These are phyloP conservation scores for Phellinidium pouzarii DNA, from an alignment of 1,284 basidiomycete genomes.

Conservation along the genomic window DNA sequence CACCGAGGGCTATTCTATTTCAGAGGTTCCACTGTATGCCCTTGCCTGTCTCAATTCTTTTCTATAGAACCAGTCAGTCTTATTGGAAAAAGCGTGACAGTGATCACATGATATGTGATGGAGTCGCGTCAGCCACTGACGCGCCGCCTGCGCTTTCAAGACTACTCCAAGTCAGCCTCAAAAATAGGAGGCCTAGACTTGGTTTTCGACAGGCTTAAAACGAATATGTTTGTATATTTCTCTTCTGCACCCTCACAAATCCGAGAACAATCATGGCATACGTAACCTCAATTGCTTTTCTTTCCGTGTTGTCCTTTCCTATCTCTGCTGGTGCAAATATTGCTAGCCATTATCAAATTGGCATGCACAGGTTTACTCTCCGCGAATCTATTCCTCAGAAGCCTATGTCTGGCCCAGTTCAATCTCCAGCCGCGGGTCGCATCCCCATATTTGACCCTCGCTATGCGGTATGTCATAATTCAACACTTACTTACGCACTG, in stretches of 20 bases:
- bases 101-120: not conserved
- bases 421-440: not conserved
- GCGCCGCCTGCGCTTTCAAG: not conserved
- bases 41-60: too few species aligned
- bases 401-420: not conserved
- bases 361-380: slow-evolving; percentile 13
- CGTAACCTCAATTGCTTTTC: not conserved
- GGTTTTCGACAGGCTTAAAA: too few species aligned
- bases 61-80: too few species aligned
- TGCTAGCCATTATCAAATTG: slow-evolving; percentile 6
- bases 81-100: too few species aligned
- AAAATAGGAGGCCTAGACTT: too few species aligned
- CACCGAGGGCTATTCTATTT: too few species aligned
- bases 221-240: not conserved
- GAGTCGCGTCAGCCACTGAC: not conserved
- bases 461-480: slow-evolving; percentile 11
- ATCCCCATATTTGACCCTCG: slow-evolving; percentile 15
- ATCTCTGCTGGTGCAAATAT: not conserved
- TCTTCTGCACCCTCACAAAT: not conserved
- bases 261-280: not conserved
- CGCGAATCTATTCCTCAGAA: slow-evolving; percentile 4
- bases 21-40: too few species aligned
- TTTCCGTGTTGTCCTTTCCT: not conserved
- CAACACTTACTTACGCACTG: not conserved
- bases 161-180: not conserved